Conservation (phyloP, 2,329 filamentous ascomycete species). For the Aspergillus nomiae region DNA sequence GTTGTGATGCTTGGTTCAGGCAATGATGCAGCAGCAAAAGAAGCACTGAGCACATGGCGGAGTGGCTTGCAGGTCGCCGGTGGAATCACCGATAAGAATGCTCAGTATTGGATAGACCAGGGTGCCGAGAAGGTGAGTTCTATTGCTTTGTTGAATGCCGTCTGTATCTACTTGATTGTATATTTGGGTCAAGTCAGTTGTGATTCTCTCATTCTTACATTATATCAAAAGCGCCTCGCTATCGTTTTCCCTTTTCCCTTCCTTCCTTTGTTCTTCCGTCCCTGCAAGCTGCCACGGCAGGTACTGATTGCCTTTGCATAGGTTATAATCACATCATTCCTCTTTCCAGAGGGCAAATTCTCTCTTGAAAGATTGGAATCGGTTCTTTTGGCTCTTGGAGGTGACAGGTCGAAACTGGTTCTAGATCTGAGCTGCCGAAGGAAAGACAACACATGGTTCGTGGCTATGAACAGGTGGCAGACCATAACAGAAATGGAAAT, state of each 20-base stretch:
- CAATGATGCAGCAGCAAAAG: constrained; percentile 76
- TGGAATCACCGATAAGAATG: constrained; percentile 87
- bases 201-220: not conserved
- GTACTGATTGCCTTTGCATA: constrained; percentile 45
- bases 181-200: not conserved
- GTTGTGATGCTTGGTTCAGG: constrained; percentile 95
- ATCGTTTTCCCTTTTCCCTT: not conserved
- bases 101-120: constrained; percentile 78
- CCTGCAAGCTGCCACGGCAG: constrained; percentile 13
- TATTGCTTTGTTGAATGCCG: not conserved
- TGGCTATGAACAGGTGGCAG: constrained; percentile 99
- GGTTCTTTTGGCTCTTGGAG: constrained; percentile 71
- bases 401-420: constrained; percentile 79
- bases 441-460: constrained; percentile 78
- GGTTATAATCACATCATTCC: constrained; percentile 95
- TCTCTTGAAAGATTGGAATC: constrained; percentile 73
- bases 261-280: not conserved
- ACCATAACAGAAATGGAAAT: constrained; percentile 96
- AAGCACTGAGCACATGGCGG: constrained; percentile 78
- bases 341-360: constrained; percentile 84
- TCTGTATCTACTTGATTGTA: constrained; percentile 3
- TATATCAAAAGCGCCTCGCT: not conserved
- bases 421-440: constrained; percentile 92
- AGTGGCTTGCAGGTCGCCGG: constrained; percentile 84
- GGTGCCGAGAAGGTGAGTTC: constrained; percentile 82